A percentile compares a stretch with the other conserved stretches of the same genome.
Conservation (phyloP, 441 rosid species). For the Capsella rubella region DNA sequence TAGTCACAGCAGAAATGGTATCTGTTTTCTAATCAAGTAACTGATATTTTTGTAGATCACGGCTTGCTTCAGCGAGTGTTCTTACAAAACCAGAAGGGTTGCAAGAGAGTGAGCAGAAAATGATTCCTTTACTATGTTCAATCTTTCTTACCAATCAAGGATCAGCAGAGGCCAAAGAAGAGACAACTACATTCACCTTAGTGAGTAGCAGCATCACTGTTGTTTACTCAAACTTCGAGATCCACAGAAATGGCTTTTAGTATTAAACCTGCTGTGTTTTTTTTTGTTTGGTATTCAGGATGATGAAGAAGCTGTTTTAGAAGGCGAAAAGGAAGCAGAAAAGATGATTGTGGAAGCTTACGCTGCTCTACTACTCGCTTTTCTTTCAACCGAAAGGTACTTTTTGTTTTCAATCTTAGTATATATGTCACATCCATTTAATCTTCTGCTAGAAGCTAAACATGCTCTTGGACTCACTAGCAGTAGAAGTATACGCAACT, state of each 20-base stretch:
- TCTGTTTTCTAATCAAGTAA: slow-evolving; percentile 16
- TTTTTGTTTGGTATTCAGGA: slow-evolving; percentile 50
- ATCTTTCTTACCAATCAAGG: slow-evolving; percentile 89
- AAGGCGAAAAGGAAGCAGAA: slow-evolving; percentile 98
- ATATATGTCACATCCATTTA: slow-evolving; percentile 1
- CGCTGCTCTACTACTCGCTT: slow-evolving; percentile 94
- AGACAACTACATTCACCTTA: slow-evolving; percentile 59
- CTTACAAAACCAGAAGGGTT: slow-evolving; percentile 60
- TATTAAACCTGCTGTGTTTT: slow-evolving; percentile 2
- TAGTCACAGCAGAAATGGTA: not conserved
- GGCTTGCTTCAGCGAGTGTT: slow-evolving; percentile 81
- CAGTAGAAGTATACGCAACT: slow-evolving; percentile 83
- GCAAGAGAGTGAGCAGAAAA: slow-evolving; percentile 60
- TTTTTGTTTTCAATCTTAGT: slow-evolving; percentile 6
- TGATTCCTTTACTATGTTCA: slow-evolving; percentile 87
- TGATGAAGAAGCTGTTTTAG: slow-evolving; percentile 80
- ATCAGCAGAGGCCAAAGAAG: slow-evolving; percentile 74
- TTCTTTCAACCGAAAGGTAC: slow-evolving; percentile 97
- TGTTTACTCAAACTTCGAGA: slow-evolving; percentile 24
- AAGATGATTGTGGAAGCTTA: slow-evolving; percentile 99
- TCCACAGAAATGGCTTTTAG: slow-evolving; percentile 3
- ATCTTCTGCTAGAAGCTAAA: slow-evolving; percentile 25
- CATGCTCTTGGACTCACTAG: slow-evolving; percentile 38
- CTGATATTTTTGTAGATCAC: slow-evolving; percentile 58
- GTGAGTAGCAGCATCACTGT: slow-evolving; percentile 58